Evolutionary conservation across 75 land plant genomes (phyloP), one percentile per base, ranked within the genome.

Genomic region (Pinus taeda): DNA sequence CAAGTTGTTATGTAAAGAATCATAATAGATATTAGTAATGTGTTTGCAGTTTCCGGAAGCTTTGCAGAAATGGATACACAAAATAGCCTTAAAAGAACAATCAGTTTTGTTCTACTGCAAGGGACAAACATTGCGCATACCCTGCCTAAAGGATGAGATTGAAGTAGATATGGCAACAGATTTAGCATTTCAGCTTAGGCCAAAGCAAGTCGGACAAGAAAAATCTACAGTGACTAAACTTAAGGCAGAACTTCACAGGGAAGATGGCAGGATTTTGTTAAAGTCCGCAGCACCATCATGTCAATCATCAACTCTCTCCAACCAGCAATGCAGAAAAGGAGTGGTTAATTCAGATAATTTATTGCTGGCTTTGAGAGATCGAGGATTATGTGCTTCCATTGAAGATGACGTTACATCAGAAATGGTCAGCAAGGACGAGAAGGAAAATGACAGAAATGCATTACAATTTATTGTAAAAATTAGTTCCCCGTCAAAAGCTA

Each of bases 31-130:
- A 73, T 20, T 33, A 1, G 30, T n/a, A 15, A 58, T 42, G 26
- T 21, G 49, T 59, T 60, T 53, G 21, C 74, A 88, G 90, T 72
- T 88, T 22, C 92, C 92, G 15, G 80, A 85, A 58, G 82, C 73
- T 37, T 45, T 88, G 39, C 69, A 57, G 30, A 24, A 45, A 13
- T 39, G 15, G 14, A 14, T 79, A 3, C 8, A 55, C 59, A 13
- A 22, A 30, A 18, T 60, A 20, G 22, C 42, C 7, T 18, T 37
- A 17, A 37, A 30, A 39, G 60, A 77, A 55, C 74, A 26, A 61
- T 57, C 84, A 45, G 73, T 72, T 53, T 59, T 78, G 22, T 75
- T 71, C 64, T 90, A 83, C 76, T 81, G 82, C 14, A 85, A 87
- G 64, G 80, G 82, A 56, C 64, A 81, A 75, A 85, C 81, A 33